phyloP scores from a whole-genome alignment of 148 eudicot species.

The Amaranthus palmeri region DNA sequence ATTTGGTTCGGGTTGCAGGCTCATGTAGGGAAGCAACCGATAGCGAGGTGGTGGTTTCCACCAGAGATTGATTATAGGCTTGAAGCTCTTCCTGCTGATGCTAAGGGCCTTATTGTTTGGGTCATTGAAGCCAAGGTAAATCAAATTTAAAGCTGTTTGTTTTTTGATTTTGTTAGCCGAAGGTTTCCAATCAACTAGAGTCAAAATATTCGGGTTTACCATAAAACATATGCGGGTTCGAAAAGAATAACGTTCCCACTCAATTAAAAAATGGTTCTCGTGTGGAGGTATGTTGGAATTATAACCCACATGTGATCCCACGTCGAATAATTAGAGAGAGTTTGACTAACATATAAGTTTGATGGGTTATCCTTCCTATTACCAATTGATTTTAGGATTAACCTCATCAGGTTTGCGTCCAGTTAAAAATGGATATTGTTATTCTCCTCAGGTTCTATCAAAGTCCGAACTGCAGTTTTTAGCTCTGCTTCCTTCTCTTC shows the following conservation, averaged over 20 bases:
- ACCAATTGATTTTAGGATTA: no score
- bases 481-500: constrained; percentile 75
- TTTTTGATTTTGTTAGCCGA: not conserved
- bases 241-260: no score
- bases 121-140: constrained; percentile 80
- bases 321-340: no score
- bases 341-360: no score
- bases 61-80: constrained; percentile 95
- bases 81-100: constrained; percentile 69
- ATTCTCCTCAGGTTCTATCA: constrained; percentile 55
- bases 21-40: constrained; percentile 93
- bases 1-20: constrained; percentile 36
- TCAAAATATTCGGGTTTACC: no score
- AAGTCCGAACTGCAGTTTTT: constrained; percentile 89
- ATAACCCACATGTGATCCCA: no score
- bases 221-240: no score
- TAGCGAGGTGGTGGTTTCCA: constrained; percentile 94
- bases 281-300: no score
- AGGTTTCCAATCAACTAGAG: no score
- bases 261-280: no score
- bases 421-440: not conserved
- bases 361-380: no score
- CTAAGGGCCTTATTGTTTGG: constrained; percentile 80
- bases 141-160: not conserved
- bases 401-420: no score